Conservation (phyloP, 805 yeast species). For the Middelhovenomyces tepae region DNA sequence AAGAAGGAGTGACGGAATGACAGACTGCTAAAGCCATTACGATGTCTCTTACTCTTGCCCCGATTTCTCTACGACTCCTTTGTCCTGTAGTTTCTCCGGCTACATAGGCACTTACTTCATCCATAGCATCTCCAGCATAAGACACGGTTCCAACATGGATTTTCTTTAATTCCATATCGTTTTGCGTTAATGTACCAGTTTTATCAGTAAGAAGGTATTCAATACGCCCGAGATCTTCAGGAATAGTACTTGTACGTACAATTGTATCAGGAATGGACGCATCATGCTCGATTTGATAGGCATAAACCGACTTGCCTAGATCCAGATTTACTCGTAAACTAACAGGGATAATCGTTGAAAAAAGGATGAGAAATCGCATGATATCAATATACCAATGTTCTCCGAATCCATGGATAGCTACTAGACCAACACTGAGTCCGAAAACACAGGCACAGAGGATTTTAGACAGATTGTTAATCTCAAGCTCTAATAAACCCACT, state of each 20-base stretch:
- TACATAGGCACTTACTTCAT: slow-evolving; percentile 69
- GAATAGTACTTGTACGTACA: slow-evolving; percentile 95
- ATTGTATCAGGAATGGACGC: slow-evolving; percentile 70
- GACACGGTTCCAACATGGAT: slow-evolving; percentile 89
- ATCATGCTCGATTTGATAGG: slow-evolving; percentile 91
- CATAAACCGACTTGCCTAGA: slow-evolving; percentile 91
- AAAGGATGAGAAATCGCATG: slow-evolving; percentile 81
- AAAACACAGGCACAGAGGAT: slow-evolving; percentile 84
- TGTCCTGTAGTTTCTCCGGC: slow-evolving; percentile 18
- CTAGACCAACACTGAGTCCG: slow-evolving; percentile 63
- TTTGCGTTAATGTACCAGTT: slow-evolving; percentile 95
- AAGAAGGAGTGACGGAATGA: slow-evolving; percentile 93
- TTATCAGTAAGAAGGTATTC: slow-evolving; percentile 89
- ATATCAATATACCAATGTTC: slow-evolving; percentile 81
- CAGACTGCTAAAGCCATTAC: slow-evolving; percentile 83
- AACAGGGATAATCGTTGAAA: slow-evolving; percentile 94
- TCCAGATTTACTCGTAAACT: slow-evolving; percentile 90
- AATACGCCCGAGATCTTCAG: slow-evolving; percentile 94
- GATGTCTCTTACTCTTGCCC: slow-evolving; percentile 69
- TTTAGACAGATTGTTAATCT: slow-evolving; percentile 81
- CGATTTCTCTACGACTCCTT: slow-evolving; percentile 57
- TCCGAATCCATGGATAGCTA: slow-evolving; percentile 65
- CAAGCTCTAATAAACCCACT: slow-evolving; percentile 81
- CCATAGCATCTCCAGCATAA: slow-evolving; percentile 87
- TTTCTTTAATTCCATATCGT: slow-evolving; percentile 94